Conservation (phyloP, 2,329 filamentous ascomycete genomes). For the Xylaria polymorpha region DNA sequence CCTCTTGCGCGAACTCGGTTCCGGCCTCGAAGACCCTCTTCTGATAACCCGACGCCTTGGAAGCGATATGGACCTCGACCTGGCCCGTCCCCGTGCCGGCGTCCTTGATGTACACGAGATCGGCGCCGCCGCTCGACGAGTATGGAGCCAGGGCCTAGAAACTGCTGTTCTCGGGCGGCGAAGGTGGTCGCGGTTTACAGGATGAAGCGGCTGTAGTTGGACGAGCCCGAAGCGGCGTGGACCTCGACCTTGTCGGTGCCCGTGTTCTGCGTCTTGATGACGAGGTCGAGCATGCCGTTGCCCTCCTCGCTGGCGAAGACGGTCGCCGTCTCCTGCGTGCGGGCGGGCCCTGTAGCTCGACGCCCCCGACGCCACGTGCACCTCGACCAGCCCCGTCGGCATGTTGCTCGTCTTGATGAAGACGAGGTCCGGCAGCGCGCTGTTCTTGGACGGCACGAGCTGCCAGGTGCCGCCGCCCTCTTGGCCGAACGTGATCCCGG, state of each 20-base stretch:
- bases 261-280: conserved; percentile 28
- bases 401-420: conserved; percentile 35
- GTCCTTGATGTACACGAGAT: conserved; percentile 32
- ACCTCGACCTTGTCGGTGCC: conserved; percentile 21
- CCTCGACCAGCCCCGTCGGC: conserved; percentile 25
- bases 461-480: conserved; percentile 30
- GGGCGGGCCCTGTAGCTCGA: conserved; percentile 22
- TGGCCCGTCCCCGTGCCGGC: conserved; percentile 1
- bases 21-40: conserved; percentile 15
- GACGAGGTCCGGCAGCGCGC: conserved; percentile 25
- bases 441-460: conserved; percentile 23
- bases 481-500: conserved; percentile 20
- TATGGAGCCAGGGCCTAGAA: conserved; percentile 29
- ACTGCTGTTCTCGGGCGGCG: conserved; percentile 12
- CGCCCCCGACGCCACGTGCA: conserved; percentile 29
- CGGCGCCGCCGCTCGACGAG: conserved; percentile 11
- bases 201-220: conserved; percentile 18
- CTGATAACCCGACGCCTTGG: conserved; percentile 20
- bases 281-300: conserved; percentile 25
- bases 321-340: conserved; percentile 24
- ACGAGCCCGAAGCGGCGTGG: conserved; percentile 25
- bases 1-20: conserved; percentile 21
- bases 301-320: conserved; percentile 26
- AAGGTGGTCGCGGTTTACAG: conserved; percentile 22
- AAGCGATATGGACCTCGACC: conserved; percentile 22